Base-by-base conservation (phyloP, 2,329 filamentous ascomycete species). In the Penicillium sp. region DNA sequence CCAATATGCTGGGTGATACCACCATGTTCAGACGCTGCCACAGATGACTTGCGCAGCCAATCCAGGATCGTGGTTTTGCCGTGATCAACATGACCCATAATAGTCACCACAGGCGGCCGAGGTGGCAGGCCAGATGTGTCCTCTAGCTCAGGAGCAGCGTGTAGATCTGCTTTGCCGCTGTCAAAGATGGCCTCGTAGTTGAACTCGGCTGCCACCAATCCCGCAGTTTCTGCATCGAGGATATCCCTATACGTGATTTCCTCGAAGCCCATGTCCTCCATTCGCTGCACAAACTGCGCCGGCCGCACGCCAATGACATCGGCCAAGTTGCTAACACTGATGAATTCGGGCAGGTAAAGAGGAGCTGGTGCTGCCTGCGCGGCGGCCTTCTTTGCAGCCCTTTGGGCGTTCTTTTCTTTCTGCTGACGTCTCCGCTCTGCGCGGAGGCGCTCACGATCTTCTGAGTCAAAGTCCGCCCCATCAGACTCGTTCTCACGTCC, bases 51-150 rank as follows among this genome's bases (percentile, higher is more conserved):
- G 33, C 93, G 86, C 39, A 98, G 75, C 72, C 84, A 97, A 66
- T 98, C 93, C 9, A 98, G 76, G 37, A 98, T 83, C 0, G 94
- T 98, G 0, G 93, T 98, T 74, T 98, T 98, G 47, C 93, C 93
- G 67, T 98, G 93, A 66, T 98, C 94, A 60, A 98, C 93, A 57
- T 98, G 93, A 2, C 93, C 93, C 94, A 98, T 98, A 63, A 98
- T 98, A 0, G 94, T 97, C 34, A 98, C 90, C 32, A 98, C 88
- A 0, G 93, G 94, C 7, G 93, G 91, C 15, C 94, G 81, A 31
- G 75, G 69, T 2, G 89, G 88, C 7, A 96, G 70, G 13, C 69
- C 60, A 0, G 85, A 81, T 43, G 75, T 78, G 66, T 91, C 87
- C 61, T 83, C 82, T 8, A 81, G 80, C 24, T 77, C 72, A 1